Percentiles rank a stretch among this genome's conserved stretches.
These are phyloP conservation scores for Neonectria coccinea DNA, from an alignment of 2,329 filamentous ascomycete species.

Conservation along the genomic window DNA sequence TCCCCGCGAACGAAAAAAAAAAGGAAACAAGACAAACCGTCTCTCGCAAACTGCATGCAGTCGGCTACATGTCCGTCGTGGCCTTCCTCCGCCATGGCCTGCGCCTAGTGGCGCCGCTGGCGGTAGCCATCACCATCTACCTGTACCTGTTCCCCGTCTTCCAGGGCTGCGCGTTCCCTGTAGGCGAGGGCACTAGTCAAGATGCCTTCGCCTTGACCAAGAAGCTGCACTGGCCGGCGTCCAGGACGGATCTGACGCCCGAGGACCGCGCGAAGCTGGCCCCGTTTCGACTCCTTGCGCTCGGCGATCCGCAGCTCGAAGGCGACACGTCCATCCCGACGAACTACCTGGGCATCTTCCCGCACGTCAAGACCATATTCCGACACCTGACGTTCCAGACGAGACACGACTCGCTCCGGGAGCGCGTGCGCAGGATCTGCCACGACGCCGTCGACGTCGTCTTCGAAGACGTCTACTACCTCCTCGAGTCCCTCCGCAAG, in stretches of 20 bases:
- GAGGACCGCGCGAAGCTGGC: slow-evolving; percentile 58
- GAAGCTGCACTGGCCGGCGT: slow-evolving; percentile 57
- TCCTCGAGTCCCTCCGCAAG: slow-evolving; percentile 78
- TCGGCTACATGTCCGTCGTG: slow-evolving; percentile 64
- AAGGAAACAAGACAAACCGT: slow-evolving; percentile 12
- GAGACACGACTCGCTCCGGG: slow-evolving; percentile 59
- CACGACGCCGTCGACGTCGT: slow-evolving; percentile 72
- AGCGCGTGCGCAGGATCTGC: slow-evolving; percentile 63
- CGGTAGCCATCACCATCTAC: slow-evolving; percentile 77
- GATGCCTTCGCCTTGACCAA: slow-evolving; percentile 53
- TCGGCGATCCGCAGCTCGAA: slow-evolving; percentile 94
- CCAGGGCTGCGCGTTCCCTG: slow-evolving; percentile 82
- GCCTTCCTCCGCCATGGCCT: slow-evolving; percentile 67
- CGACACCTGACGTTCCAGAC: slow-evolving; percentile 62
- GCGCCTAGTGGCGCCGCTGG: slow-evolving; percentile 68
- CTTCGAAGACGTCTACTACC: slow-evolving; percentile 75
- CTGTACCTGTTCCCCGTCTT: slow-evolving; percentile 91
- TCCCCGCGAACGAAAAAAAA: neutral
- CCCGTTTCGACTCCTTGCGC: slow-evolving; percentile 86
- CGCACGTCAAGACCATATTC: slow-evolving; percentile 62
- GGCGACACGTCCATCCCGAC: slow-evolving; percentile 86
- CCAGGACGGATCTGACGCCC: slow-evolving; percentile 36
- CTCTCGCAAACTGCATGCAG: slow-evolving; percentile 45
- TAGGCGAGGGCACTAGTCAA: slow-evolving; percentile 53
- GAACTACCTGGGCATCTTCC: slow-evolving; percentile 63